phyloP scores from a whole-genome alignment of 2,329 filamentous ascomycete genomes.

The Verticillium nubilum region DNA sequence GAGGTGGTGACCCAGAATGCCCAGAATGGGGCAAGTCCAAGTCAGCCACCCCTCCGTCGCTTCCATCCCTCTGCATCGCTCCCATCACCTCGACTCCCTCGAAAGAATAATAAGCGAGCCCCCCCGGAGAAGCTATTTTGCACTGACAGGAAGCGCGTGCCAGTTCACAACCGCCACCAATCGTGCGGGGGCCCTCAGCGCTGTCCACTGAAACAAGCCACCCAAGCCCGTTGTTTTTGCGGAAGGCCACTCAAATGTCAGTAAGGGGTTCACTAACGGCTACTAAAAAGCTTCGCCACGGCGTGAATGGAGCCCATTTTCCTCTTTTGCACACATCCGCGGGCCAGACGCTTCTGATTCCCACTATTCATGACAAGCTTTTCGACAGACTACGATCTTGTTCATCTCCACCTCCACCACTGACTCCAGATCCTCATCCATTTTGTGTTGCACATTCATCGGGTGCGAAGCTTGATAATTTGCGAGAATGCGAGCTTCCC shows the following conservation, averaged over 20 bases:
- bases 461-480: not conserved
- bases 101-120: no score
- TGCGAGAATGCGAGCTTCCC: not conserved
- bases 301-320: not conserved
- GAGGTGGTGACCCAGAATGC: no score
- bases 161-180: no score
- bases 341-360: not conserved
- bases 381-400: not conserved
- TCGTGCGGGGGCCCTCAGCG: not conserved
- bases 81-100: no score
- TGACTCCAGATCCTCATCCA: not conserved
- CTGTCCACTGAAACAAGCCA: not conserved
- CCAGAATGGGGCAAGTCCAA: no score
- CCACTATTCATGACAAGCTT: not conserved
- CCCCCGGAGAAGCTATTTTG: no score
- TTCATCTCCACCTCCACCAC: not conserved
- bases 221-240: not conserved
- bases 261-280: not conserved
- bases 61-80: no score
- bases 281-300: slow-evolving; percentile 3
- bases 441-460: not conserved
- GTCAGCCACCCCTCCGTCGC: no score
- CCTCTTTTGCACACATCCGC: not conserved
- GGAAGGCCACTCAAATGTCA: not conserved
- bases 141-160: no score